Conservation (phyloP, 164 flowering plant genomes). For the Umbellularia californica region DNA sequence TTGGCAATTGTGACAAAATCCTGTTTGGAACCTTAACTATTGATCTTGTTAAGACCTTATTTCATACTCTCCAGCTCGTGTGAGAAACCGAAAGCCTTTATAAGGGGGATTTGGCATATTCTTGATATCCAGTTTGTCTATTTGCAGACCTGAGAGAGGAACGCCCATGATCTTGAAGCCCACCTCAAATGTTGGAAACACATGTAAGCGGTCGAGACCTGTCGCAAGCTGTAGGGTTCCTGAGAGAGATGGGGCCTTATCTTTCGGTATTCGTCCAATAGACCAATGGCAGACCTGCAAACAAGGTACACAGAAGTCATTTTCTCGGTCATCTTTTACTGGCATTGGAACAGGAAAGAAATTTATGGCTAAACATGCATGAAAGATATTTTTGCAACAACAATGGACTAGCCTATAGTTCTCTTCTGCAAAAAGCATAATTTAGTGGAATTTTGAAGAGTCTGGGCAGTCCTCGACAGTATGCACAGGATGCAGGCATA, state of each 20-base stretch:
- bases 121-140: slow-evolving; percentile 68
- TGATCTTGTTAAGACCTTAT: slow-evolving; percentile 49
- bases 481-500: background rate
- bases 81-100: slow-evolving; percentile 89
- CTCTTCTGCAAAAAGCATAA: too few species aligned
- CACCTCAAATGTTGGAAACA: slow-evolving; percentile 75
- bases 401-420: too few species aligned
- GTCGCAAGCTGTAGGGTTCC: slow-evolving; percentile 67
- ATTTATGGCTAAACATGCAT: background rate
- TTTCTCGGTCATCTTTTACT: background rate
- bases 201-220: slow-evolving; percentile 68
- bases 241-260: slow-evolving; percentile 80
- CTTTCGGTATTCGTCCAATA: slow-evolving; percentile 86
- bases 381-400: background rate
- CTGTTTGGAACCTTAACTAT: too few species aligned
- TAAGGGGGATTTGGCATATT: slow-evolving; percentile 58
- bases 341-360: background rate
- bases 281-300: slow-evolving; percentile 85
- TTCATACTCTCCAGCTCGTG: slow-evolving; percentile 75
- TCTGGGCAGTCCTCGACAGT: too few species aligned
- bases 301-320: background rate
- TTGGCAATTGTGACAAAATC: too few species aligned
- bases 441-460: too few species aligned
- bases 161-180: slow-evolving; percentile 85
- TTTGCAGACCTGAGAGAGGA: slow-evolving; percentile 86